Percentiles rank a stretch among this genome's conserved stretches.
These are phyloP conservation scores for Acer saccharum DNA, from an alignment of 345 rosid genomes.

Conservation along the genomic window DNA sequence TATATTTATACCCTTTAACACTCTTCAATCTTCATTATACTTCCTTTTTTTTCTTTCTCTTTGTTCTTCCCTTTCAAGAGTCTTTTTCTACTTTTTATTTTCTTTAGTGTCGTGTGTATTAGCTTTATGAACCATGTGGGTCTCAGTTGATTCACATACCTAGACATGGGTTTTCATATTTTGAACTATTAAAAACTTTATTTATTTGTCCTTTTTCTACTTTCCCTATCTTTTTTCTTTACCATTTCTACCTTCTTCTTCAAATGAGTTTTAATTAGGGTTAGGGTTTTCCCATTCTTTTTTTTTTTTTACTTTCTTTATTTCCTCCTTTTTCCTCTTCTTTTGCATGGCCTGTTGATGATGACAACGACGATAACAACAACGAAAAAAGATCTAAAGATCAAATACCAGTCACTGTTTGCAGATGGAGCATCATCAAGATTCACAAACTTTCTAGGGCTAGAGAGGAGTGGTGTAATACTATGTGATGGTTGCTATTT, in stretches of 20 bases:
- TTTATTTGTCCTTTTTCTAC: not conserved
- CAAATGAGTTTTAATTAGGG: conserved; percentile 34
- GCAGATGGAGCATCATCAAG: conserved; percentile 91
- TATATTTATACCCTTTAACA: conserved; percentile 37
- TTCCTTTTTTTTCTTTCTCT: not conserved
- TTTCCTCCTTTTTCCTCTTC: not conserved
- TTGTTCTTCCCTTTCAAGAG: not conserved
- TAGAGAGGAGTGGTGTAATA: conserved; percentile 12
- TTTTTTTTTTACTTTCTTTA: not conserved
- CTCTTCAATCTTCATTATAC: conserved; percentile 10
- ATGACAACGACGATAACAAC: conserved; percentile 1
- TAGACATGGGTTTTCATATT: conserved; percentile 6
- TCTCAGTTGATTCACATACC: conserved; percentile 23
- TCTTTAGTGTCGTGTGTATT: not conserved
- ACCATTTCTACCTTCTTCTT: not conserved
- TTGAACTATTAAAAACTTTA: not conserved
- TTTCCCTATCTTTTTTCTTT: not conserved
- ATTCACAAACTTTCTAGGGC: conserved; percentile 63
- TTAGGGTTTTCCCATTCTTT: conserved; percentile 32
- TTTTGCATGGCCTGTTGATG: conserved; percentile 11
- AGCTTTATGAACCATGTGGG: conserved; percentile 27
- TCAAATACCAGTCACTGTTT: conserved; percentile 55
- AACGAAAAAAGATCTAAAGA: conserved; percentile 19
- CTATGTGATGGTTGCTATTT: conserved; percentile 11
- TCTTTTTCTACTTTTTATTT: not conserved